Conservation (phyloP, 352 stramenopile genomes). For the Phytophthora litchii region DNA sequence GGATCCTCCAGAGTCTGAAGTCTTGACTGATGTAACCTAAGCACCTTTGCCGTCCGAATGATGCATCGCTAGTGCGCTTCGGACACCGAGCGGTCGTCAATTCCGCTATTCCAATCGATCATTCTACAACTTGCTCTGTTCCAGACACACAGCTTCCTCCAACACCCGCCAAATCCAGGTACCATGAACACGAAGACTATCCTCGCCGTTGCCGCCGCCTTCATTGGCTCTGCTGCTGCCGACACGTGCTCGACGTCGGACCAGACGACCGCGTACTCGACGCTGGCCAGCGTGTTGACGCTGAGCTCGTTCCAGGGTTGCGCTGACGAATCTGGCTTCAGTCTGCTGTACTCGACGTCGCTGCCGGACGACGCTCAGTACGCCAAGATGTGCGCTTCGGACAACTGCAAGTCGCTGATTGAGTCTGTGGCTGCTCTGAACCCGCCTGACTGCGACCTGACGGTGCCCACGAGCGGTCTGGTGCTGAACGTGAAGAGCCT, state of each 20-base stretch:
- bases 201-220: slow-evolving; percentile 23
- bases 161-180: slow-evolving; percentile 17
- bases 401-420: slow-evolving; percentile 33
- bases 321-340: slow-evolving; percentile 38
- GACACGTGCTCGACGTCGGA: slow-evolving; percentile 21
- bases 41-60: too few species aligned
- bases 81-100: too few species aligned
- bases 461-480: slow-evolving; percentile 36
- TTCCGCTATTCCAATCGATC: background rate
- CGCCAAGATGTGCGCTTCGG: slow-evolving; percentile 37
- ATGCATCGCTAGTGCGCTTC: too few species aligned
- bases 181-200: slow-evolving; percentile 35
- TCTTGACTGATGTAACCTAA: too few species aligned
- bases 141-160: slow-evolving; percentile 16
- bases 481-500: slow-evolving; percentile 36
- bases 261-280: slow-evolving; percentile 37
- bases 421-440: slow-evolving; percentile 23
- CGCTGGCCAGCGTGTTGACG: slow-evolving; percentile 31
- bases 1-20: too few species aligned
- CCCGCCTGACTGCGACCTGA: slow-evolving; percentile 41
- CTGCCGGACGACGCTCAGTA: slow-evolving; percentile 34
- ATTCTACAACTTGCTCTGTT: slow-evolving; percentile 26
- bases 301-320: slow-evolving; percentile 33
- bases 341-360: slow-evolving; percentile 35
- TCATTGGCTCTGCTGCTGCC: slow-evolving; percentile 24